These are phyloP conservation scores for Malassezia obtusa DNA, from an alignment of 1,284 basidiomycete species.

Conservation along the genomic window DNA sequence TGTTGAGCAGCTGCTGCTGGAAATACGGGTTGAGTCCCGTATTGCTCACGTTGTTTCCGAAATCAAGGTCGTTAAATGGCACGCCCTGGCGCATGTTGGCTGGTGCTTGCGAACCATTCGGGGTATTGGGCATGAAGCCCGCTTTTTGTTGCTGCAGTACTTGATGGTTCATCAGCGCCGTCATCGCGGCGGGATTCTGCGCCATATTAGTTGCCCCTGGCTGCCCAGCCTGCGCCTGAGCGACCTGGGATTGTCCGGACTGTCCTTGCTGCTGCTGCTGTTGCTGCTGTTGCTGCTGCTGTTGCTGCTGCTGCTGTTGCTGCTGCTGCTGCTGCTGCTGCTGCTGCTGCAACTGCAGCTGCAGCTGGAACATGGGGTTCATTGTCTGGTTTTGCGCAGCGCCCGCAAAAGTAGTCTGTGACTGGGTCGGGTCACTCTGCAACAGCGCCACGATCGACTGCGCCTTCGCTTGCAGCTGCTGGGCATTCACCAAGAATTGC, in stretches of 20 bases:
- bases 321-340: slow-evolving; percentile 14
- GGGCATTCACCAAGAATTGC: slow-evolving; percentile 34
- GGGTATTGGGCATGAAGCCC: background rate
- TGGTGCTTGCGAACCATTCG: background rate
- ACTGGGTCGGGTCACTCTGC: slow-evolving; percentile 8
- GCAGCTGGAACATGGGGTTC: slow-evolving; percentile 1
- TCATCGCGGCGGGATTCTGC: background rate
- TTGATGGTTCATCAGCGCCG: slow-evolving; percentile 11
- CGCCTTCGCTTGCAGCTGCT: slow-evolving; percentile 33
- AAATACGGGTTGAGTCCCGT: background rate
- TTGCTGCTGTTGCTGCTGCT: slow-evolving; percentile 13
- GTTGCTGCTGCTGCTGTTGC: slow-evolving; percentile 3
- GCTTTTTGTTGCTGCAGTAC: slow-evolving; percentile 19
- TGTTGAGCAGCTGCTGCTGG: slow-evolving; percentile 1
- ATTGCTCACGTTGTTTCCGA: background rate
- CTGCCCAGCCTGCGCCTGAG: slow-evolving; percentile 16
- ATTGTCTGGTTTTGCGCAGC: background rate
- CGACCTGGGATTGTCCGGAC: slow-evolving; percentile 7
- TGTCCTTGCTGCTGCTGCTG: slow-evolving; percentile 17
- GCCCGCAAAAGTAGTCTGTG: background rate
- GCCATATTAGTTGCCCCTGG: background rate
- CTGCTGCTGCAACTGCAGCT: slow-evolving; percentile 12
- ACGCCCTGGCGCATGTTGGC: background rate
- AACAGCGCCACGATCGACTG: slow-evolving; percentile 31
- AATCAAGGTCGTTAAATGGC: slow-evolving; percentile 1